These are phyloP conservation scores for Mycena metata DNA, from an alignment of 768 basidiomycete genomes.

Conservation along the genomic window DNA sequence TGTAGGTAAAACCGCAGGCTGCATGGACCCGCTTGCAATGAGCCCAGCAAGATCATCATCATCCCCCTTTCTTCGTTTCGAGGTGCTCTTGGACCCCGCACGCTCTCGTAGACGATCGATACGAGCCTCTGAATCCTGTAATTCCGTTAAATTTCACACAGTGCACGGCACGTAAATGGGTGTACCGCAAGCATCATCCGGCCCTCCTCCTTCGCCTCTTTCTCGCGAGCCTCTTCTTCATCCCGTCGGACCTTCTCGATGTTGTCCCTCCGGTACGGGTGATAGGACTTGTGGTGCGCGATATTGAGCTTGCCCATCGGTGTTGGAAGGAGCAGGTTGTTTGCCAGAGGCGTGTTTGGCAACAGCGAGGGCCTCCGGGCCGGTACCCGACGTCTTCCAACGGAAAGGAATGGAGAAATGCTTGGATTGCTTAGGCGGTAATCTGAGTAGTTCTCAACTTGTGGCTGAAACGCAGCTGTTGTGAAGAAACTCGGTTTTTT, in stretches of 20 bases:
- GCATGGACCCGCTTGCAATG: constrained; percentile 43
- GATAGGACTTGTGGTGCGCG: constrained; percentile 93
- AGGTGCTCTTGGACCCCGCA: constrained; percentile 61
- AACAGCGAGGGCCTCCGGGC: no score
- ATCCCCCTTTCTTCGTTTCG: constrained; percentile 53
- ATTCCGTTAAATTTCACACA: constrained; percentile 35
- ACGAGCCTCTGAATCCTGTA: constrained; percentile 85
- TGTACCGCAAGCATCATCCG: constrained; percentile 80
- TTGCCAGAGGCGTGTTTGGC: no score
- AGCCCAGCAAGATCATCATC: constrained; percentile 50
- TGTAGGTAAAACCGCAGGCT: constrained; percentile 56
- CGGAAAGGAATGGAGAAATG: no score
- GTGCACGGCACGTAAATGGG: constrained; percentile 42
- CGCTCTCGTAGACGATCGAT: constrained; percentile 73
- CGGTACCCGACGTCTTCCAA: no score
- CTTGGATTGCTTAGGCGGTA: no score
- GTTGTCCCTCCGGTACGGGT: constrained; percentile 88
- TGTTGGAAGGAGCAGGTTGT: neutral
- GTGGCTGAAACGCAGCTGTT: no score
- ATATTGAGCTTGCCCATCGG: constrained; percentile 89
- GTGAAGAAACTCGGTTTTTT: no score
- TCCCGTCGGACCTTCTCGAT: constrained; percentile 84
- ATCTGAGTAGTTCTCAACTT: no score
- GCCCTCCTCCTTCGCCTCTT: constrained; percentile 80
- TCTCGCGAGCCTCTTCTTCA: constrained; percentile 81